Evolutionary conservation across 495 filamentous ascomycete genomes (phyloP).

Genomic region (Rhypophila decipiens): DNA sequence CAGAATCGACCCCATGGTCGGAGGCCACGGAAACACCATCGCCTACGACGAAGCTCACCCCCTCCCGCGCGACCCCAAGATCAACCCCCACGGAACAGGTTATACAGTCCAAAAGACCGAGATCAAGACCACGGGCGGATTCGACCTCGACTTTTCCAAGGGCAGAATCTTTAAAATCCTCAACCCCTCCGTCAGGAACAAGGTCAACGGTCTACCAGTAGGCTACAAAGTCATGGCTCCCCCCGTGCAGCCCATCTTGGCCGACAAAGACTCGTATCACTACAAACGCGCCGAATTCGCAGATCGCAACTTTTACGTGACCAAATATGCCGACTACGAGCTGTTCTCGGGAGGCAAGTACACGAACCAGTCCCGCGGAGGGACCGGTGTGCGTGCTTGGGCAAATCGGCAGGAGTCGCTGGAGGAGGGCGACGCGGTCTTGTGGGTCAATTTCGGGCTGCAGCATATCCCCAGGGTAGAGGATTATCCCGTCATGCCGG

Average conservation of each 20-base stretch:
- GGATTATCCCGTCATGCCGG: conserved; percentile 54
- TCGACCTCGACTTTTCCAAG: conserved; percentile 51
- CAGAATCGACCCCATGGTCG: conserved; percentile 75
- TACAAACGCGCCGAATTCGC: conserved; percentile 75
- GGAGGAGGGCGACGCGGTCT: conserved; percentile 34
- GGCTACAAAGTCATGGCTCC: conserved; percentile 73
- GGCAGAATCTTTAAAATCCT: conserved; percentile 80
- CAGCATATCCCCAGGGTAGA: conserved; percentile 56
- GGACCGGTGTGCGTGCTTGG: conserved; percentile 19
- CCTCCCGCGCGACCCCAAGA: conserved; percentile 44
- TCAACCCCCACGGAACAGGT: conserved; percentile 75
- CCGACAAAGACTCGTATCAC: conserved; percentile 61
- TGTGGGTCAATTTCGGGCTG: conserved; percentile 57
- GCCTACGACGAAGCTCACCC: conserved; percentile 58
- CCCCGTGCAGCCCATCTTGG: conserved; percentile 74
- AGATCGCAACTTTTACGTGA: conserved; percentile 76
- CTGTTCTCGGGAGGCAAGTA: conserved; percentile 78
- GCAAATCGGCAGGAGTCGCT: conserved; percentile 13
- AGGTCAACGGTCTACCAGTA: conserved; percentile 68
- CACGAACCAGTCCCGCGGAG: conserved; percentile 63
- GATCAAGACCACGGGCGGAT: conserved; percentile 46
- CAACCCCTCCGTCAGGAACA: conserved; percentile 58
- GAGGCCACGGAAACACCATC: conserved; percentile 66
- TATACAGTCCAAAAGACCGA: conserved; percentile 61
- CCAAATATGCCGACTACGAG: conserved; percentile 69